Evolutionary conservation across 2,329 filamentous ascomycete genomes (phyloP), one percentile per base, ranked within the genome.

Genomic region (Penicillium rolfsii): DNA sequence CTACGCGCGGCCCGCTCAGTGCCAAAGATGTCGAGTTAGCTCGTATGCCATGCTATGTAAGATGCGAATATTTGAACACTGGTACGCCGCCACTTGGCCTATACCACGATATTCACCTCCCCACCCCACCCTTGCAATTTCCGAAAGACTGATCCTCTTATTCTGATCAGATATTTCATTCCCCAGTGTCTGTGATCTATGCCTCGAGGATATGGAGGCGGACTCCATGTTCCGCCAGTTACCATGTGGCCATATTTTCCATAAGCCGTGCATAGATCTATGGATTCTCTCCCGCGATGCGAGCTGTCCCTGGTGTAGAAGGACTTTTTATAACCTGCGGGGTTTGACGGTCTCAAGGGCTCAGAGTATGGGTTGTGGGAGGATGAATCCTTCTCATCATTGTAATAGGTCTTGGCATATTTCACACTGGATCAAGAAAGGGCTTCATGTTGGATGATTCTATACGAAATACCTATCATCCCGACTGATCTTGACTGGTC

Each of bases 221-320:
- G 33, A 16, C 33, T 57, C 55, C 19, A 49, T 45, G 26, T 57
- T 57, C 22, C 56, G 56, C 26, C 49, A 46, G 41, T 16, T 58
- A 30, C 56, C 56, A 35, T 58, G 56, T 28, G 40, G 49, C 19
- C 56, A 58, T 52, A 24, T 53, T 3, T 58, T 58, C 30, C 56
- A 58, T n/a, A 43, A 36, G 36, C 56, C 56, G 5, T 58, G 56
- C 16, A 36, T 58, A 5, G 56, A 58, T 41, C 1, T 5, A 0
- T 58, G 56, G 56, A 26, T 58, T 8, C n/a, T 33, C 16, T 43
- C 48, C 19, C 36, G 49, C 2, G 56, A 58, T 53, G 48, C 56
- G 14, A 58, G 56, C 28, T 58, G 56, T 52, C 56, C 56, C 4
- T 28, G 36, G 9, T 58, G 56, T 36, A 28, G 56, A n/a, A 36